A percentile compares a stretch with the other conserved stretches of the same genome.
Conservation (phyloP, 176 grass and related monocot species). For the Saccharum spontaneum region DNA sequence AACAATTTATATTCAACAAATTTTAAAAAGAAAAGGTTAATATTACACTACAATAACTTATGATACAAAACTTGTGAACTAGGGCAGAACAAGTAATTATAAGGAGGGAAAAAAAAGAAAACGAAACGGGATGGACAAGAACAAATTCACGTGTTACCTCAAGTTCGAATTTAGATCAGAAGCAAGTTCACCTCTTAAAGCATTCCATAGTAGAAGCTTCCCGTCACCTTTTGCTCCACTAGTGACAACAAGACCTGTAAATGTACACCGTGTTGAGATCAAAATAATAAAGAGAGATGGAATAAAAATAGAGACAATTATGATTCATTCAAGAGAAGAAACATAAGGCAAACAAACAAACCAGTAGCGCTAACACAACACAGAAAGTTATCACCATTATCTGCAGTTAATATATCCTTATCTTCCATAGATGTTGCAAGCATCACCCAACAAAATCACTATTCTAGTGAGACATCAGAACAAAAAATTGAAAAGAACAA, state of each 20-base stretch:
- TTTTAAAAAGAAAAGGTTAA: neutral
- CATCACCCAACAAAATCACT: neutral
- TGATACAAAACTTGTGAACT: neutral
- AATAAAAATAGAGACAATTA: slow-evolving; percentile 16
- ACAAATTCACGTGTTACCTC: slow-evolving; percentile 57
- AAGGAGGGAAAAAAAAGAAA: neutral
- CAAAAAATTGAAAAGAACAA: neutral
- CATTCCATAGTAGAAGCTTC: slow-evolving; percentile 97
- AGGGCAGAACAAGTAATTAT: neutral
- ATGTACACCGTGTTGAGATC: slow-evolving; percentile 26
- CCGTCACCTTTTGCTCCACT: slow-evolving; percentile 93
- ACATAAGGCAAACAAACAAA: slow-evolving; percentile 11
- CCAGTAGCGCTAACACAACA: slow-evolving; percentile 8
- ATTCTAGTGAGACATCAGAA: neutral
- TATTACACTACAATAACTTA: neutral
- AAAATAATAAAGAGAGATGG: slow-evolving; percentile 19
- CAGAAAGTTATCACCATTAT: neutral
- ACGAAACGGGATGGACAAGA: neutral
- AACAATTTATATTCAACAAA: neutral
- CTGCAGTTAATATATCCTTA: neutral
- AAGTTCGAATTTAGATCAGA: slow-evolving; percentile 86
- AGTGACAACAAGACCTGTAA: slow-evolving; percentile 92
- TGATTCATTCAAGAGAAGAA: neutral
- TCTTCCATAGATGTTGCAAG: neutral
- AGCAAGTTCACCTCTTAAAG: slow-evolving; percentile 93